Evolutionary conservation across 1,284 basidiomycete genomes (phyloP).

Genomic region (Ganoderma multipileum): DNA sequence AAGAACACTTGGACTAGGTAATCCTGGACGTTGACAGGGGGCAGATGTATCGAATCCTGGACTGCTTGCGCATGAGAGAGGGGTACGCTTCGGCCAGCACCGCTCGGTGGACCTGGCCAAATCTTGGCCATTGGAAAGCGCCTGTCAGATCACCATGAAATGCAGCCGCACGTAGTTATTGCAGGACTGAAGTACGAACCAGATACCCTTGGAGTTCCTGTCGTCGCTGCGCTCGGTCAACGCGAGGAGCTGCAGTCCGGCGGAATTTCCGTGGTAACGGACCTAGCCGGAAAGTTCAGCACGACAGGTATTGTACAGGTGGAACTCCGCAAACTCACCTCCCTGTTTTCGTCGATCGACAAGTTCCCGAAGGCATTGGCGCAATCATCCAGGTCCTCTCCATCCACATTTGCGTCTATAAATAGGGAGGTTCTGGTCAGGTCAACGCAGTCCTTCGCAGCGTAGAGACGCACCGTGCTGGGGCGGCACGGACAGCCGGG

Average conservation of each 20-base stretch:
- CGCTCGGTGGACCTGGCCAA: conserved; percentile 26
- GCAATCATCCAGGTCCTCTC: conserved; percentile 52
- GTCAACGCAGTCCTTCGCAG: too few species aligned
- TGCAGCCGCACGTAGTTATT: background rate
- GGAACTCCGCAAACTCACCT: conserved; percentile 41
- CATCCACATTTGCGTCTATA: conserved; percentile 14
- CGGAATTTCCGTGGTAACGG: conserved; percentile 76
- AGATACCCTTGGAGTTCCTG: conserved; percentile 73
- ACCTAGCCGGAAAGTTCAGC: conserved; percentile 51
- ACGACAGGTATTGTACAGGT: background rate
- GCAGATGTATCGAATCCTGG: conserved; percentile 52
- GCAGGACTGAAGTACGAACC: conserved; percentile 49
- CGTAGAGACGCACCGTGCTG: background rate
- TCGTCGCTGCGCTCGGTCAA: conserved; percentile 66
- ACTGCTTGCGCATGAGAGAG: conserved; percentile 37
- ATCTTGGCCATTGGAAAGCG: conserved; percentile 70
- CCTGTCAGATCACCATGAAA: conserved; percentile 48
- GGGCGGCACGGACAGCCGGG: background rate
- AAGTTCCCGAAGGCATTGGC: conserved; percentile 75
- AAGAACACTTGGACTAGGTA: conserved; percentile 79
- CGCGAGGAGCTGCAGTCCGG: conserved; percentile 78
- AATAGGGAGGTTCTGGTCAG: background rate
- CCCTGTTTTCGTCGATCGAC: conserved; percentile 82
- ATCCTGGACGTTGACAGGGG: conserved; percentile 66
- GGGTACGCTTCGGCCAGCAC: background rate